A percentile compares a stretch with the other conserved stretches of the same genome.
These are phyloP conservation scores for Amanita phalloides DNA, from an alignment of 768 basidiomycete species.

Conservation along the genomic window DNA sequence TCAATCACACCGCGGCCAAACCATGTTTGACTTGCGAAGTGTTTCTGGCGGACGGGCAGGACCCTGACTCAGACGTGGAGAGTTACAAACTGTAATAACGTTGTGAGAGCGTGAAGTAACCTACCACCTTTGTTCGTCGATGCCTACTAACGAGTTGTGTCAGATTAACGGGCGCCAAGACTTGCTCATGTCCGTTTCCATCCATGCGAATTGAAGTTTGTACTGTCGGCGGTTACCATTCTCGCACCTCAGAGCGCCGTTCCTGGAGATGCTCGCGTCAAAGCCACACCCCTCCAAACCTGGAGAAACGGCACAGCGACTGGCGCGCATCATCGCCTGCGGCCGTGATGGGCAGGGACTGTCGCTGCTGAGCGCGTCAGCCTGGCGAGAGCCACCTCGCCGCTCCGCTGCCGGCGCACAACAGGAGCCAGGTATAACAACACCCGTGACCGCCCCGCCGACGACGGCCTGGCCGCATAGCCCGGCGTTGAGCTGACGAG, in stretches of 20 bases:
- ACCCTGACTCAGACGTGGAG: constrained; percentile 98
- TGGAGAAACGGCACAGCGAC: constrained; percentile 79
- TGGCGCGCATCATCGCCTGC: constrained; percentile 88
- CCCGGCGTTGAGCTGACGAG: constrained; percentile 6
- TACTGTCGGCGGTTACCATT: constrained; percentile 89
- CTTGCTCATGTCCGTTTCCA: constrained; percentile 81
- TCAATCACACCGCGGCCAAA: constrained; percentile 97
- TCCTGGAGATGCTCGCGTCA: constrained; percentile 88
- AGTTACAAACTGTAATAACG: constrained; percentile 97
- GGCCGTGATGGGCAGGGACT: constrained; percentile 98
- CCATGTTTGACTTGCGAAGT: constrained; percentile 92
- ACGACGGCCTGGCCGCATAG: constrained; percentile 36
- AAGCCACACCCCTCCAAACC: constrained; percentile 81
- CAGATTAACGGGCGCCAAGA: constrained; percentile 87
- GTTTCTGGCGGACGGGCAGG: constrained; percentile 90
- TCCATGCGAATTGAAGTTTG: constrained; percentile 99
- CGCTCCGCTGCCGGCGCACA: too few relatives aligned
- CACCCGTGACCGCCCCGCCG: constrained; percentile 54
- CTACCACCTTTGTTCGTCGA: constrained; percentile 2
- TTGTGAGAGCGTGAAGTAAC: too few relatives aligned
- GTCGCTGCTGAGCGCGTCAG: constrained; percentile 79
- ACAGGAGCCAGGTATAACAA: constrained; percentile 75
- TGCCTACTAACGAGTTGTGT: background rate
- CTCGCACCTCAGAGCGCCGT: constrained; percentile 85
- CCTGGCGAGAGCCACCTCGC: too few relatives aligned